A percentile compares a stretch with the other conserved stretches of the same genome.
phyloP scores from a whole-genome alignment of 2,329 filamentous ascomycete genomes.

The Neofusicoccum ribis region DNA sequence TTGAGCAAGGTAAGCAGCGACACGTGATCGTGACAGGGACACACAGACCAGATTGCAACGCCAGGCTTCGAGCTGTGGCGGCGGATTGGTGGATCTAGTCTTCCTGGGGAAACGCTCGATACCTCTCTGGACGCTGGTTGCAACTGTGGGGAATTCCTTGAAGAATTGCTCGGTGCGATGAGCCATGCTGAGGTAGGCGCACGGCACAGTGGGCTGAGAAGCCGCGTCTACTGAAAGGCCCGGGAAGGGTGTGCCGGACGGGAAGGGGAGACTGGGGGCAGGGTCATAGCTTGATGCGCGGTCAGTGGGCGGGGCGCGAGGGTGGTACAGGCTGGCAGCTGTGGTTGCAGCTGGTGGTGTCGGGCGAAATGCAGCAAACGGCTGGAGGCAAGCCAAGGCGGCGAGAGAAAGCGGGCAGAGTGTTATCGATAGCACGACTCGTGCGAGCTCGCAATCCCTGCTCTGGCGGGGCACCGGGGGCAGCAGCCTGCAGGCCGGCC shows the following conservation, averaged over 20 bases:
- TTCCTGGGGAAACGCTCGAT: constrained; percentile 28
- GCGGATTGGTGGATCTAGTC: not conserved
- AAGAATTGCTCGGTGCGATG: not conserved
- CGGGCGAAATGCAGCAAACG: constrained; percentile 23
- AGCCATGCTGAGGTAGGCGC: not conserved
- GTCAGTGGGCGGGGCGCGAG: not conserved
- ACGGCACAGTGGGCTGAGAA: not conserved
- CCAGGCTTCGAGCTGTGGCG: constrained; percentile 36
- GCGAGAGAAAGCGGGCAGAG: not conserved
- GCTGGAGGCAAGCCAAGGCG: not conserved
- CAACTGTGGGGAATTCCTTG: constrained; percentile 21
- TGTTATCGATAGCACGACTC: constrained; percentile 7
- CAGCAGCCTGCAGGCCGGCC: not conserved
- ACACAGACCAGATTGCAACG: constrained; percentile 41
- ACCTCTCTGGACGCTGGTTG: constrained; percentile 29
- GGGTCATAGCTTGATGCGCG: not conserved
- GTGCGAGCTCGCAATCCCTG: constrained; percentile 4
- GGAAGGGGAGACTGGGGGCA: not conserved
- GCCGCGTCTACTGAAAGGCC: not conserved
- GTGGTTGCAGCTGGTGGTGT: not conserved
- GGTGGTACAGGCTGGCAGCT: not conserved
- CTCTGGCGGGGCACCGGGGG: not conserved
- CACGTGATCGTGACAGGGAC: not conserved
- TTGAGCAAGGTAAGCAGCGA: constrained; percentile 20
- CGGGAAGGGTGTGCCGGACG: not conserved